phyloP scores from a whole-genome alignment of 768 basidiomycete species.

The Psilocybe subaeruginosa region DNA sequence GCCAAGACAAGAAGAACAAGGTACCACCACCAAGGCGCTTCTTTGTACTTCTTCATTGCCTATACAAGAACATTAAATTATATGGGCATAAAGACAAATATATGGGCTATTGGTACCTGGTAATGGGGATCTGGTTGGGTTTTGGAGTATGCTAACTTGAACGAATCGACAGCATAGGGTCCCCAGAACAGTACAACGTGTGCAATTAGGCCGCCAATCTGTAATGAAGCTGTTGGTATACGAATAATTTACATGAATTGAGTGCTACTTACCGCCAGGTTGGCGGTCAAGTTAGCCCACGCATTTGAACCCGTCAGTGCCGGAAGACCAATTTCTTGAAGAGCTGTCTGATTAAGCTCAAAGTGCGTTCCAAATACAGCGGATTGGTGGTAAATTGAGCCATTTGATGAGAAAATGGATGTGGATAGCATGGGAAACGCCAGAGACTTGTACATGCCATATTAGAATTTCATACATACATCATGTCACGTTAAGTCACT shows the following conservation, averaged over 20 bases:
- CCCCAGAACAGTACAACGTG: constrained; percentile 64
- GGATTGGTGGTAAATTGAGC: constrained; percentile 55
- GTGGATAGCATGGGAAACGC: constrained; percentile 64
- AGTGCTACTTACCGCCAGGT: constrained; percentile 43
- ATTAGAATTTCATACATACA: neutral
- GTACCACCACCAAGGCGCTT: constrained; percentile 69
- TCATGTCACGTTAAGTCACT: constrained; percentile 14
- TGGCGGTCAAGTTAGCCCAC: constrained; percentile 49
- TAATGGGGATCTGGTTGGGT: constrained; percentile 62
- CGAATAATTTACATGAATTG: neutral
- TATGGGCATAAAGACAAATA: neutral
- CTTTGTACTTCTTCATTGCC: constrained; percentile 62
- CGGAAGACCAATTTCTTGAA: constrained; percentile 52
- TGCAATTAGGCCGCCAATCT: constrained; percentile 65
- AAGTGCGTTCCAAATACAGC: constrained; percentile 56
- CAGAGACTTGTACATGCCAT: constrained; percentile 38
- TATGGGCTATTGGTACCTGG: constrained; percentile 30
- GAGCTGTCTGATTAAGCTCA: constrained; percentile 55
- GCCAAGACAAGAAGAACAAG: constrained; percentile 46
- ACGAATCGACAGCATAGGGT: constrained; percentile 47
- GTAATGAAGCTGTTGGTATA: neutral
- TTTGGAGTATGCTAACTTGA: constrained; percentile 47
- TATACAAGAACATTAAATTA: constrained; percentile 11
- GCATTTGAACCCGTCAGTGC: constrained; percentile 55
- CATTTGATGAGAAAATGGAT: constrained; percentile 56